Evolutionary conservation across 768 basidiomycete genomes (phyloP).

Genomic region (Trametes cubensis): DNA sequence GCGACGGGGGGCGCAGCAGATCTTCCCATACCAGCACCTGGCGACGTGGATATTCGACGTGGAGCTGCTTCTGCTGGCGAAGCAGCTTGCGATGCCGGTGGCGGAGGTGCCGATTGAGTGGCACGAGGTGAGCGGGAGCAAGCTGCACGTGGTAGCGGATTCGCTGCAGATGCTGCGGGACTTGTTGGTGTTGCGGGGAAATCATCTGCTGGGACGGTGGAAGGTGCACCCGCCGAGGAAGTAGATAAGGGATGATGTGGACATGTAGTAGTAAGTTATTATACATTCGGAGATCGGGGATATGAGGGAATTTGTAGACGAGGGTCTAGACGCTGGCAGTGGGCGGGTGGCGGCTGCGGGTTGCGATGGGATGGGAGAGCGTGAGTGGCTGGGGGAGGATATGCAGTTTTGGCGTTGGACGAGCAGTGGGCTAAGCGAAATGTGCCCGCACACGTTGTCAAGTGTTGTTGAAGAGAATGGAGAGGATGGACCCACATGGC

Average conservation of each 20-base stretch:
- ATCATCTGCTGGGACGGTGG: constrained; percentile 83
- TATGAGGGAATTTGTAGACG: too few relatives aligned
- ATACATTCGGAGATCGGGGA: background rate
- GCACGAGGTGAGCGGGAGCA: constrained; percentile 94
- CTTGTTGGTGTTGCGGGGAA: constrained; percentile 79
- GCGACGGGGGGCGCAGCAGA: constrained; percentile 72
- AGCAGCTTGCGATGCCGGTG: constrained; percentile 76
- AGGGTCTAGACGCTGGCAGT: background rate
- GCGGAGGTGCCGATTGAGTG: constrained; percentile 87
- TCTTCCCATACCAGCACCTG: constrained; percentile 88
- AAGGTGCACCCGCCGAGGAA: constrained; percentile 34
- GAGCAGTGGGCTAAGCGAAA: too few relatives aligned
- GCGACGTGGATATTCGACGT: constrained; percentile 97
- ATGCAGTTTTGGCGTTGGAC: too few relatives aligned
- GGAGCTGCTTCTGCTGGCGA: constrained; percentile 85
- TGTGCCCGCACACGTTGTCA: too few relatives aligned
- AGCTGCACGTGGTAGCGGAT: constrained; percentile 83
- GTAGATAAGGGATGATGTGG: background rate
- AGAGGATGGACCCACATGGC: constrained; percentile 2
- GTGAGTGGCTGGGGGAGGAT: background rate
- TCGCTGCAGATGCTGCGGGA: constrained; percentile 90
- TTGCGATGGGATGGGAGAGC: background rate
- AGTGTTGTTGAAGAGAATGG: too few relatives aligned
- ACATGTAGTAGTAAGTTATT: background rate
- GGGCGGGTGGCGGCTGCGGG: background rate